Conservation (phyloP, 139 green algal genomes). For the Chlamydomonas applanata region DNA sequence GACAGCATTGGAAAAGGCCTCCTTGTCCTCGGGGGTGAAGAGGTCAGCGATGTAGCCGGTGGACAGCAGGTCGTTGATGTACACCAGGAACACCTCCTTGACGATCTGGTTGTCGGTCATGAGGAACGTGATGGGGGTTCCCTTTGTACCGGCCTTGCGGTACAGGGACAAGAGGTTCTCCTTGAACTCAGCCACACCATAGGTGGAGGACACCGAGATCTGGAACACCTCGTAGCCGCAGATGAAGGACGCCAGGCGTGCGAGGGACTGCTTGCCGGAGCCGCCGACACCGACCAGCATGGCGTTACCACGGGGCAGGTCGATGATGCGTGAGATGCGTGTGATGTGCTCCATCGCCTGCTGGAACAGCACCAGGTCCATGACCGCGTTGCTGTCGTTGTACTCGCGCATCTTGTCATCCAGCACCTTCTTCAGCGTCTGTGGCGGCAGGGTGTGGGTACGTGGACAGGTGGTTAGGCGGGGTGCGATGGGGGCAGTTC, state of each 20-base stretch:
- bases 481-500: too few relatives aligned
- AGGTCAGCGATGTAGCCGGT: constrained; percentile 81
- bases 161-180: constrained; percentile 83
- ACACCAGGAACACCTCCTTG: constrained; percentile 86
- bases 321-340: constrained; percentile 80
- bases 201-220: constrained; percentile 74
- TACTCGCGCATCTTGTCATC: constrained; percentile 84
- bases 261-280: constrained; percentile 75
- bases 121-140: constrained; percentile 73
- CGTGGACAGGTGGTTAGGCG: too few relatives aligned
- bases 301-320: constrained; percentile 77
- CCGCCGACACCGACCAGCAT: constrained; percentile 87
- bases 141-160: constrained; percentile 67
- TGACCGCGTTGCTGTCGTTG: constrained; percentile 83
- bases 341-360: constrained; percentile 80
- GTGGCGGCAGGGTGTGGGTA: constrained; percentile 18
- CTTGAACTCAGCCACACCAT: constrained; percentile 83
- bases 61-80: constrained; percentile 89
- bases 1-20: constrained; percentile 80
- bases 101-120: constrained; percentile 90
- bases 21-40: constrained; percentile 78
- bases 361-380: constrained; percentile 87
- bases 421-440: constrained; percentile 65
- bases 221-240: constrained; percentile 83
- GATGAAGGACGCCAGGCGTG: constrained; percentile 75